Conservation (phyloP, 2,329 filamentous ascomycete species). For the Curvularia hawaiiensis region DNA sequence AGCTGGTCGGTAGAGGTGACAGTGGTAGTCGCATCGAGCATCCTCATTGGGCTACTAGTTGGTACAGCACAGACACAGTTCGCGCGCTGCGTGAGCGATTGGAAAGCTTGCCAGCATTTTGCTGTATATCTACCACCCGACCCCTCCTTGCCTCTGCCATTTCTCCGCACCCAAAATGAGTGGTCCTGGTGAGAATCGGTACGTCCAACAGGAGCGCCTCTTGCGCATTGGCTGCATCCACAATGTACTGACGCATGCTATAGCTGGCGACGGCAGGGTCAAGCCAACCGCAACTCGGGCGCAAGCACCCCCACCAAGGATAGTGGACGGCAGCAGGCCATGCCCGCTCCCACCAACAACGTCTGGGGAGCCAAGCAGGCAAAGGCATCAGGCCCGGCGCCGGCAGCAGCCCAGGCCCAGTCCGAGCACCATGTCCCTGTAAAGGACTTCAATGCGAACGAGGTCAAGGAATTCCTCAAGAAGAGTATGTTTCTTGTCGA, state of each 20-base stretch:
- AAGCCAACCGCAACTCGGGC: constrained; percentile 40
- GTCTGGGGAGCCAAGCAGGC: constrained; percentile 42
- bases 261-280: constrained; percentile 46
- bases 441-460: constrained; percentile 51
- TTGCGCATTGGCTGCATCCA: not conserved
- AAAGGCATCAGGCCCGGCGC: constrained; percentile 32
- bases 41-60: constrained; percentile 25
- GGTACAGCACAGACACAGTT: constrained; percentile 27
- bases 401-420: constrained; percentile 24
- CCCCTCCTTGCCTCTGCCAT: constrained; percentile 34
- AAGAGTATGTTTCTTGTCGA: constrained; percentile 40
- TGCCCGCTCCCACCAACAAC: constrained; percentile 39
- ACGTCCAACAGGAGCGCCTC: constrained; percentile 10
- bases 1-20: constrained; percentile 23
- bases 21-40: constrained; percentile 15
- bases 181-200: constrained; percentile 48
- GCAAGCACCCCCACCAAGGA: constrained; percentile 43
- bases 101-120: constrained; percentile 31
- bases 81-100: constrained; percentile 29
- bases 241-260: constrained; percentile 21
- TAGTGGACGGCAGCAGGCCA: constrained; percentile 40
- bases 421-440: constrained; percentile 43
- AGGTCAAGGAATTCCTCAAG: constrained; percentile 51
- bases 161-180: constrained; percentile 41
- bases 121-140: constrained; percentile 32